Base-by-base conservation (phyloP, 768 basidiomycete genomes). In the Mycena olivaceomarginata region DNA sequence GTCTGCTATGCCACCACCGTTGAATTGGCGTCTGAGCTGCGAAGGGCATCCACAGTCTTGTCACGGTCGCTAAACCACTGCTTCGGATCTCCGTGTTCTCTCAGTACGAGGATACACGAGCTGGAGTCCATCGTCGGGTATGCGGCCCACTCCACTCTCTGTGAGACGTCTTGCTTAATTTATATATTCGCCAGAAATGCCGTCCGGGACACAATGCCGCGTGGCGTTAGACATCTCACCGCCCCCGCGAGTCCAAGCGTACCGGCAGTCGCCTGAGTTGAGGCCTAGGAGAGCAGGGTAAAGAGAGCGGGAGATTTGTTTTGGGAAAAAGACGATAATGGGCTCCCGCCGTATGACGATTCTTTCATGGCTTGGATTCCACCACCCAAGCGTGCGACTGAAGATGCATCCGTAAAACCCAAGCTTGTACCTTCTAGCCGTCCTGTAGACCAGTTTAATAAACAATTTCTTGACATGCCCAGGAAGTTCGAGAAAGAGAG, bases 311-410 rank as follows among this genome's bases (percentile, higher is more conserved):
- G 84, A 70, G 59, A 67, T 39, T n/a, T n/a, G 10, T 66, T 72
- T 7, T 72, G 70, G 76, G 71, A 31, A 31, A 31, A 31, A 31
- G 31, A 77, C 31, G 71, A 72, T 22, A 83, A 82, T 39, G 83
- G 84, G 53, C 84, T 86, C 25, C 81, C 85, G 74, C 79, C 89
- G 67, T 87, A 87, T 73, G 92, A 92, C 57, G 92, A 93, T 81
- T 86, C 90, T 0, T 92, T 93, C 80, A 92, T 92, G 91, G 89
- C 89, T 77, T 93, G 92, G 92, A 89, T 91, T 64, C 84, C 87
- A 43, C 85, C 88, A 45, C 85, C 85, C 64, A 41, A 41, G 66
- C 31, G 20, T 51, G 39, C 48, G 37, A 16, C 39, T n/a, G 39
- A 56, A 25, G n/a, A 22, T 56, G 20, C 56, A 56, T 40, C 51